phyloP scores from a whole-genome alignment of 2,329 filamentous ascomycete species.

The Drechslerella coelobrocha region DNA sequence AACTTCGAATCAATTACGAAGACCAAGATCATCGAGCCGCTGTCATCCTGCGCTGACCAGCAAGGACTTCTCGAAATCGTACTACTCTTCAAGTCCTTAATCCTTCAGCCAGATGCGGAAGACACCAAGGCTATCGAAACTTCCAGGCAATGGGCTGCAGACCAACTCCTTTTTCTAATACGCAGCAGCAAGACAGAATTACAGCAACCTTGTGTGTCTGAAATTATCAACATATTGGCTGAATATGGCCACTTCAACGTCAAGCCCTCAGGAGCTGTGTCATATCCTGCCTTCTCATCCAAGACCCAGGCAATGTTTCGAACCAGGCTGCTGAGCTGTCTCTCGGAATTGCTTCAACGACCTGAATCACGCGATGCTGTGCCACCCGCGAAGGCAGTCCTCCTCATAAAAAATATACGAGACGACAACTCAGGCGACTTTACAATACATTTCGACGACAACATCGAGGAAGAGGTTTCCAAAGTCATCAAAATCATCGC shows the following conservation, averaged over 20 bases:
- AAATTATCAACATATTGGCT: conserved; percentile 52
- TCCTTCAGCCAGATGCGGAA: conserved; percentile 38
- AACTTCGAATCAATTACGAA: conserved; percentile 88
- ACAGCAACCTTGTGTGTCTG: conserved; percentile 43
- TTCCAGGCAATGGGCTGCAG: conserved; percentile 54
- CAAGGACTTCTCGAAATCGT: conserved; percentile 60
- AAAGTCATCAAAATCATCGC: conserved; percentile 51
- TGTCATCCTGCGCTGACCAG: conserved; percentile 68
- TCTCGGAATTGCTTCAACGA: conserved; percentile 40
- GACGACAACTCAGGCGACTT: conserved; percentile 9
- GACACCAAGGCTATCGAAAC: conserved; percentile 49
- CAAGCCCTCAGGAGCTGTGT: conserved; percentile 7
- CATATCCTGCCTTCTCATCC: conserved; percentile 36
- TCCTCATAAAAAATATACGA: conserved; percentile 29
- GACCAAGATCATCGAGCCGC: conserved; percentile 79
- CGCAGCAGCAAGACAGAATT: conserved; percentile 52
- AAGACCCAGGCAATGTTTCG: conserved; percentile 52
- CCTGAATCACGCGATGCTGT: conserved; percentile 23
- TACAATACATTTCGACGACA: conserved; percentile 28
- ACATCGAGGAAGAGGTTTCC: conserved; percentile 52
- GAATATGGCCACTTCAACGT: conserved; percentile 53
- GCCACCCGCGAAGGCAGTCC: conserved; percentile 33
- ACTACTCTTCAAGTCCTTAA: conserved; percentile 37
- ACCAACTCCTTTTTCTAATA: conserved; percentile 52
- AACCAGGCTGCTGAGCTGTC: conserved; percentile 52